These are phyloP conservation scores for Tricholoma flavovirens DNA, from an alignment of 768 basidiomycete genomes.

Conservation along the genomic window DNA sequence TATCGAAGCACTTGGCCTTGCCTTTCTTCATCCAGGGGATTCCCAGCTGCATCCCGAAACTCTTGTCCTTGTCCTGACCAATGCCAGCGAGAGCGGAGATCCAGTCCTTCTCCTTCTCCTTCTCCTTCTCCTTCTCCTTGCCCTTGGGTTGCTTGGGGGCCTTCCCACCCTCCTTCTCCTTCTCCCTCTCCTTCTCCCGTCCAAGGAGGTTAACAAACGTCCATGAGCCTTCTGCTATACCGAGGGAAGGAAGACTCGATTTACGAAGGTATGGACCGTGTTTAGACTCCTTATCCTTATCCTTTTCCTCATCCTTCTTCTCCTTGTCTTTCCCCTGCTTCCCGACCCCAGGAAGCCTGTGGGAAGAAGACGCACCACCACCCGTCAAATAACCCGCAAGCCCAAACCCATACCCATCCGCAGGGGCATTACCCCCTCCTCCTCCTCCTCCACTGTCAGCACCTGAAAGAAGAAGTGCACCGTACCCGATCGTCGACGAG, in stretches of 20 bases:
- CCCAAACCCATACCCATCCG: conserved; percentile 5
- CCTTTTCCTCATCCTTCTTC: conserved; percentile 5
- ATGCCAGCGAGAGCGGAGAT: conserved; percentile 4
- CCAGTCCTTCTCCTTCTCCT: conserved; percentile 12
- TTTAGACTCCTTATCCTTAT: background rate
- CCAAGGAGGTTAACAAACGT: background rate
- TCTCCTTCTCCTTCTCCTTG: conserved; percentile 18
- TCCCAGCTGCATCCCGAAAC: background rate
- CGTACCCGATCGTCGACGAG: background rate
- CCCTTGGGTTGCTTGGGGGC: too few species aligned
- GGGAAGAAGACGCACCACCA: conserved; percentile 5
- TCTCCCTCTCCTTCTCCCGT: conserved; percentile 13
- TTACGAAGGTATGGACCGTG: background rate
- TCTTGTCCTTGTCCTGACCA: background rate
- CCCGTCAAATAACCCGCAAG: conserved; percentile 5
- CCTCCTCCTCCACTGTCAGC: background rate
- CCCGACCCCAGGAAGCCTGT: too few species aligned
- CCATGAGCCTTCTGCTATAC: background rate
- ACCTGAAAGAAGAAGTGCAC: background rate
- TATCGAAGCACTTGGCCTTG: background rate
- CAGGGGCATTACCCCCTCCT: conserved; percentile 1
- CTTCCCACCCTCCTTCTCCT: conserved; percentile 19
- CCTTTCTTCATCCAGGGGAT: background rate
- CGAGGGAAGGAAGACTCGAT: conserved; percentile 1
- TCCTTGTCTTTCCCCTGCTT: too few species aligned